Evolutionary conservation across 805 yeast genomes (phyloP).

Genomic region (Saccharomycopsis javanensis): DNA sequence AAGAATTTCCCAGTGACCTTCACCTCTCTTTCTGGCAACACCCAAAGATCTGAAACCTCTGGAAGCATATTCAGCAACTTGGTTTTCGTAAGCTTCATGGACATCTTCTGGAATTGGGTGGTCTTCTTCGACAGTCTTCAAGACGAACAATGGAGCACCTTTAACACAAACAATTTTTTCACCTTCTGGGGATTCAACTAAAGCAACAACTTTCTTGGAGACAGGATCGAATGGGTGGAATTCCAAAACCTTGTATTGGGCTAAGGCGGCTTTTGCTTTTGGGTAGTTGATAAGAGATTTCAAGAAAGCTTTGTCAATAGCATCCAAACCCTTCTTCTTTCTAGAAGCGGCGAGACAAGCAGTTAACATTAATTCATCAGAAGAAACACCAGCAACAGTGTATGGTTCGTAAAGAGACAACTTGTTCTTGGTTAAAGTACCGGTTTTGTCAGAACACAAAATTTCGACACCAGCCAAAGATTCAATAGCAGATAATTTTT

Average conservation of each 20-base stretch:
- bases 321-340: conserved; percentile 97
- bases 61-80: conserved; percentile 94
- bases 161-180: conserved; percentile 92
- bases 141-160: conserved; percentile 96
- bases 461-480: conserved; percentile 96
- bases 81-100: conserved; percentile 90
- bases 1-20: conserved; percentile 95
- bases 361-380: conserved; percentile 93
- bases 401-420: conserved; percentile 93
- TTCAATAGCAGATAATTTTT: conserved; percentile 92
- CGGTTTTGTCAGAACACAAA: conserved; percentile 96
- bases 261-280: conserved; percentile 83
- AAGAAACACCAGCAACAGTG: conserved; percentile 94
- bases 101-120: conserved; percentile 92
- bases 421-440: conserved; percentile 97
- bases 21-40: conserved; percentile 98
- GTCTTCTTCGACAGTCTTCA: conserved; percentile 94
- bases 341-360: conserved; percentile 97
- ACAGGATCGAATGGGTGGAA: conserved; percentile 98
- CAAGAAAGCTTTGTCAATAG: conserved; percentile 93
- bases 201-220: conserved; percentile 90
- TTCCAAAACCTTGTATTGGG: conserved; percentile 89
- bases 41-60: conserved; percentile 98
- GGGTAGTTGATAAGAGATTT: conserved; percentile 83
- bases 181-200: conserved; percentile 93